Evolutionary conservation across 176 grass and related monocot genomes (phyloP), one percentile per base, ranked within the genome.

Genomic region (Miscanthus lutarioriparius): DNA sequence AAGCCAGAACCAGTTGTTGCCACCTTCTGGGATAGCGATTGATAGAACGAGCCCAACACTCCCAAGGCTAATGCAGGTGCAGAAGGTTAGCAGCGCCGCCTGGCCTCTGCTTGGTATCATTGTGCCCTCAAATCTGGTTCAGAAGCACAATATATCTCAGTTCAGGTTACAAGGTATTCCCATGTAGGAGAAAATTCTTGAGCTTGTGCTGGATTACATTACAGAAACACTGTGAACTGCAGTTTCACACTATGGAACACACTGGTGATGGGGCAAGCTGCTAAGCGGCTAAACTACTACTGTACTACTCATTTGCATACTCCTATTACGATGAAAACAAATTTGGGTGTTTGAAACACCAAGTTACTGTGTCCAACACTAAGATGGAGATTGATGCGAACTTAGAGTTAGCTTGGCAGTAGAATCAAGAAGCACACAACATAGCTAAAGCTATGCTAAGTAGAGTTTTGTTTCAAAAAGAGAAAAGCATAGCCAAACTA

Each of bases 1-100:
- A 27, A 98, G 93, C 93, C 93, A 98, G 76, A 98, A 98, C 96
- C 96, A 98, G 80, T 90, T 98, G 77, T 95, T 98, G 39, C 93
- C 96, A 44, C 96, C 96, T 48, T 93, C 92, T 20, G 96, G 96
- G 48, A 98, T 85, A 15, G 96, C 93, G 10, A 98, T 95, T 4
- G 96, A 98, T 45, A 98, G 89, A 40, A 98, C 96, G 3, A 98
- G 89, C 1, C 91, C 96, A 2, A 98, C 91, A 28, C 96, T 98
- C 10, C 89, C 91, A 5, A 98, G 96, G 88, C 96, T 98, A 69
- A 98, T 90, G 86, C 89, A 85, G 26, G 96, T 98, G 81, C 96
- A 98, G 87, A 95, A 98, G 76, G 96, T 95, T 12, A 98, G 83
- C 75, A 98, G 74, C 7, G 96, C 93, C 23, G 96, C 96, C 87